phyloP scores from a whole-genome alignment of 1,284 basidiomycete species.

The Trametes pubescens region DNA sequence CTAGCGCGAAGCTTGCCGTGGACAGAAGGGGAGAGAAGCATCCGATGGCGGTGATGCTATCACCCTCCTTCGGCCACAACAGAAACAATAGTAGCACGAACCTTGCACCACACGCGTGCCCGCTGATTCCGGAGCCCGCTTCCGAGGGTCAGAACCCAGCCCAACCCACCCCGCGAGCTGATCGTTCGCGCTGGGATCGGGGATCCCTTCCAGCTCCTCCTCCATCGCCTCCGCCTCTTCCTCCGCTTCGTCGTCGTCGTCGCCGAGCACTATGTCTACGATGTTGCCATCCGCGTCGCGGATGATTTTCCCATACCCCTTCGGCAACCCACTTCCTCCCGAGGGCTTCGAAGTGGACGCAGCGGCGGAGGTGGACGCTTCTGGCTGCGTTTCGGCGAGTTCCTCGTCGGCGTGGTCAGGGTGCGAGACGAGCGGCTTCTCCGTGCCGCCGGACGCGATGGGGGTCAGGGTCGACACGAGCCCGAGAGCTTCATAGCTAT shows the following conservation, averaged over 20 bases:
- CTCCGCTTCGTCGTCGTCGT: constrained; percentile 53
- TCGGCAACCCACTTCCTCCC: constrained; percentile 51
- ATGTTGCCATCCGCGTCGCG: constrained; percentile 87
- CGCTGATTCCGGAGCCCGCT: constrained; percentile 27
- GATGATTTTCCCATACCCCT: constrained; percentile 86
- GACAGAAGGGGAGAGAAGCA: constrained; percentile 28
- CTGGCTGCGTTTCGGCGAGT: constrained; percentile 11
- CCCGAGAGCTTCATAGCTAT: constrained; percentile 82
- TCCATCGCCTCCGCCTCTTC: constrained; percentile 35
- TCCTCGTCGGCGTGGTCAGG: constrained; percentile 17
- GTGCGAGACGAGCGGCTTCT: constrained; percentile 39
- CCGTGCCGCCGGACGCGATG: constrained; percentile 66
- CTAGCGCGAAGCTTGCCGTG: constrained; percentile 9
- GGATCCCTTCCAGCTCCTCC: constrained; percentile 40
- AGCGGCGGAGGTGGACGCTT: constrained; percentile 26
- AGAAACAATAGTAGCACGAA: constrained; percentile 37
- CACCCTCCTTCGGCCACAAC: constrained; percentile 24
- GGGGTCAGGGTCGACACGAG: constrained; percentile 75
- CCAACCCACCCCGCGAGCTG: constrained; percentile 47
- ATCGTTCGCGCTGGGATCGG: constrained; percentile 36
- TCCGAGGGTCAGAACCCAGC: constrained; percentile 38
- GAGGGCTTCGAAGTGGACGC: constrained; percentile 23
- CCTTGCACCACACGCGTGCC: constrained; percentile 45
- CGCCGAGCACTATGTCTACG: constrained; percentile 76
- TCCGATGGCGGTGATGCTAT: constrained; percentile 25